Percentiles rank a stretch among this genome's conserved stretches.
phyloP scores from a whole-genome alignment of 169 alveolate genomes.

The Plasmodium gonderi region DNA sequence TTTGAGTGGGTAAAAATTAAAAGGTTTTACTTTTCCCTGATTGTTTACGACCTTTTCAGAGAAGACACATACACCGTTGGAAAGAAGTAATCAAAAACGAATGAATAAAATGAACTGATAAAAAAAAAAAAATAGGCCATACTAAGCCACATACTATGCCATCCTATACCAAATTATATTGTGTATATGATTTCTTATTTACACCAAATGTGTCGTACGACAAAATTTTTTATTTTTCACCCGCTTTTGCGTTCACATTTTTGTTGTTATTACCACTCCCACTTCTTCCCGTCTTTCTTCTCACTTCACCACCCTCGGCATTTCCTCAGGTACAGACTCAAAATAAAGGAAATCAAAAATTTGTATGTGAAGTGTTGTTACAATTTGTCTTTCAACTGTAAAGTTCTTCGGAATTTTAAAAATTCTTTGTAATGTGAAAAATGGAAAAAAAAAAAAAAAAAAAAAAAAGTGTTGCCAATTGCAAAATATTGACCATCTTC shows the following conservation, averaged over 20 bases:
- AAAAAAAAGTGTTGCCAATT: background rate
- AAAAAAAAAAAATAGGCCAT: background rate
- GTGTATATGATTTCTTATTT: no score
- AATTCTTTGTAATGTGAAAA: conserved; percentile 43
- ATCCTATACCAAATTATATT: background rate
- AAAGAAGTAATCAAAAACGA: background rate
- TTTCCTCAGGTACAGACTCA: conserved; percentile 37
- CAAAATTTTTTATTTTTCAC: no score
- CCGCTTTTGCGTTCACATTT: background rate
- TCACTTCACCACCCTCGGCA: background rate
- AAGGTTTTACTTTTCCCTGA: conserved; percentile 52
- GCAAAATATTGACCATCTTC: background rate
- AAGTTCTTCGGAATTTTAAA: conserved; percentile 36
- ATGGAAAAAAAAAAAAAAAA: background rate
- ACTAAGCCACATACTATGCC: background rate
- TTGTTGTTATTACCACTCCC: background rate
- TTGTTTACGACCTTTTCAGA: conserved; percentile 39
- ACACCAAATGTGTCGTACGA: no score
- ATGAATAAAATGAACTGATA: background rate
- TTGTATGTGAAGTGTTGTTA: conserved; percentile 18
- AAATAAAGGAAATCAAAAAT: conserved; percentile 31
- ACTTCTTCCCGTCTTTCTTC: background rate
- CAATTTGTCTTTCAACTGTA: conserved; percentile 36
- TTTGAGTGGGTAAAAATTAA: conserved; percentile 68
- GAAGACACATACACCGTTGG: conserved; percentile 34